Evolutionary conservation across 805 yeast genomes (phyloP).

Genomic region (Spathaspora girioi): DNA sequence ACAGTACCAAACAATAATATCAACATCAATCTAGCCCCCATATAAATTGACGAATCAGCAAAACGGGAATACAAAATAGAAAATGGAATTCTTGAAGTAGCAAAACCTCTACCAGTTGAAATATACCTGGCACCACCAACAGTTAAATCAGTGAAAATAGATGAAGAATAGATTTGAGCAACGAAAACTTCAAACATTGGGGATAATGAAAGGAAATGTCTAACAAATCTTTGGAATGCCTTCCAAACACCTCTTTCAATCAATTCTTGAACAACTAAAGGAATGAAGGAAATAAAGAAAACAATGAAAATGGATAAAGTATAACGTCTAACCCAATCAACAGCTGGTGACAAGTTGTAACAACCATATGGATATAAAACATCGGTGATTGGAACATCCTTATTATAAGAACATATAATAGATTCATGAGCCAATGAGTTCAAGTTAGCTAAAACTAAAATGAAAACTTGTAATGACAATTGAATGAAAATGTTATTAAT

Average conservation of each 20-base stretch:
- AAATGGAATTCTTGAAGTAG: constrained; percentile 69
- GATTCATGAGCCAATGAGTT: constrained; percentile 63
- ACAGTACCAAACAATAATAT: constrained; percentile 71
- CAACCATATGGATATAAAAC: constrained; percentile 67
- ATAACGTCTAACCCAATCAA: constrained; percentile 72
- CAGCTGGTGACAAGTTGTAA: constrained; percentile 63
- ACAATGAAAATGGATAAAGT: constrained; percentile 72
- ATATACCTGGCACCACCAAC: constrained; percentile 81
- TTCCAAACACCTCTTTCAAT: constrained; percentile 74
- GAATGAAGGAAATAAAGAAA: constrained; percentile 70
- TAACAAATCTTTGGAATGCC: constrained; percentile 57
- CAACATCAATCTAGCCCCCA: constrained; percentile 77
- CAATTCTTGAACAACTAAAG: constrained; percentile 72
- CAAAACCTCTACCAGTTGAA: constrained; percentile 81
- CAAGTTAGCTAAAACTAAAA: constrained; percentile 60
- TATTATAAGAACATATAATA: constrained; percentile 57
- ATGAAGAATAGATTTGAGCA: constrained; percentile 70
- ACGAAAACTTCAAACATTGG: constrained; percentile 80
- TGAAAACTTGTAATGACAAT: constrained; percentile 52
- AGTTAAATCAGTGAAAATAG: constrained; percentile 62
- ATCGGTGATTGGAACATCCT: constrained; percentile 57
- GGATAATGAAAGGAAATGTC: constrained; percentile 68
- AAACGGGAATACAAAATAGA: constrained; percentile 64
- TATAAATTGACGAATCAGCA: constrained; percentile 75
- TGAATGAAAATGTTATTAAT: constrained; percentile 73